Base-by-base conservation (phyloP, 2,329 filamentous ascomycete species). In the Arthrinium puccinioides region DNA sequence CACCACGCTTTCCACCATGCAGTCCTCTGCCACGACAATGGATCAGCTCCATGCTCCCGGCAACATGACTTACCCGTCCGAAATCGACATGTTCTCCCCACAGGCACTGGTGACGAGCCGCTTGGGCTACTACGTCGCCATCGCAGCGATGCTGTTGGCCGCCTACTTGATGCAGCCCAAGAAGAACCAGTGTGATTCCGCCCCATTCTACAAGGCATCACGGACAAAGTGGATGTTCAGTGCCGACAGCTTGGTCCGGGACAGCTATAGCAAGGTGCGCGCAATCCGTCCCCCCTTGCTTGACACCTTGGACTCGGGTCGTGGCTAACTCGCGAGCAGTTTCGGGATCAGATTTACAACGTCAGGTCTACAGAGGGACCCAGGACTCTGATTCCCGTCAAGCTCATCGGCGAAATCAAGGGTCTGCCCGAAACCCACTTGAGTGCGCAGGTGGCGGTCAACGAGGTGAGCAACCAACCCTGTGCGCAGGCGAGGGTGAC, bases 211-310 rank as follows among this genome's bases (percentile, higher is more conserved):
- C 51, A 64, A 67, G 43, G 69, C 68, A 0, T 59, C 66, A 6
- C 66, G 65, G 46, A 55, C 60, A 35, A 70, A 64, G 50, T 72
- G 69, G 69, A 67, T 72, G 45, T 70, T 72, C 36, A 61, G 62
- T 40, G 69, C 69, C 19, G 69, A 73, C 48, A 53, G 49, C 2
- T 50, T 70, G 23, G 60, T 72, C 13, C 61, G 59, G 36, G 65
- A 72, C 30, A 73, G 69, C 47, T 73, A 73, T 41, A 52, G 50
- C 44, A 69, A 70, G 60, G 67, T 70, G 14, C 18, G 45, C n/a
- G n/a, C n/a, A 38, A 19, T 28, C 28, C 21, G 13, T n/a, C n/a
- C n/a, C n/a, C n/a, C 11, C 15, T 21, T 14, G 13, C 15, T 26
- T 28, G 2, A 15, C 16, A 20, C 16, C 2, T 33, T 11, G 19